phyloP scores from a whole-genome alignment of 768 basidiomycete species.

The Collybiopsis luxurians region DNA sequence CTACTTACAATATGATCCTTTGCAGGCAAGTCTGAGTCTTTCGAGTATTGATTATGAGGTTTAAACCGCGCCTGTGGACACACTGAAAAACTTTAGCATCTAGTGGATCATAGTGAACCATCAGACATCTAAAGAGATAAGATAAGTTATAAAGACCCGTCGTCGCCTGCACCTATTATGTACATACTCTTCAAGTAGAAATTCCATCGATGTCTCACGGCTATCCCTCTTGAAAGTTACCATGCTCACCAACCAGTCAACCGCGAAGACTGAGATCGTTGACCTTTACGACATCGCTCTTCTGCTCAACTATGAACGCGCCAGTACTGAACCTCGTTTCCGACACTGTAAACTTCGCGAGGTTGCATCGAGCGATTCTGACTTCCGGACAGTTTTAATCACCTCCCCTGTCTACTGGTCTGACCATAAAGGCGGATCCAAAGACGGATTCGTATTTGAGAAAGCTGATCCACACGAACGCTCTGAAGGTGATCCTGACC shows the following conservation, averaged over 20 bases:
- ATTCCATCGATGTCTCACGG: too few relatives aligned
- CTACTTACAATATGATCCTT: too few relatives aligned
- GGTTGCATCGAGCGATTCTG: neutral
- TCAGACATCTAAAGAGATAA: too few relatives aligned
- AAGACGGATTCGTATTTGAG: conserved; percentile 16
- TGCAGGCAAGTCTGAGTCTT: too few relatives aligned
- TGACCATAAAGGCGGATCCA: neutral
- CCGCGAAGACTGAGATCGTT: neutral
- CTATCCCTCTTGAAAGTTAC: neutral
- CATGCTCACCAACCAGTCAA: neutral
- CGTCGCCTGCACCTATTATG: too few relatives aligned
- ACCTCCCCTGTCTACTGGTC: neutral
- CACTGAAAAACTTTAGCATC: too few relatives aligned
- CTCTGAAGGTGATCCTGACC: conserved; percentile 6
- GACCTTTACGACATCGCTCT: conserved; percentile 22
- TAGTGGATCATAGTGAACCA: too few relatives aligned
- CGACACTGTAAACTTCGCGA: conserved; percentile 16
- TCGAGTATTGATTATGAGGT: too few relatives aligned
- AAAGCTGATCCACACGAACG: neutral
- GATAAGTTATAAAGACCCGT: too few relatives aligned
- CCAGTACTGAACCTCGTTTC: conserved; percentile 15
- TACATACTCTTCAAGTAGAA: too few relatives aligned
- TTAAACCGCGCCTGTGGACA: too few relatives aligned
- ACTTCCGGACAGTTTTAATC: neutral
- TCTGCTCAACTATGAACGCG: neutral